Evolutionary conservation across 2,329 filamentous ascomycete genomes (phyloP).

Genomic region (Aspergillus puulaauensis): DNA sequence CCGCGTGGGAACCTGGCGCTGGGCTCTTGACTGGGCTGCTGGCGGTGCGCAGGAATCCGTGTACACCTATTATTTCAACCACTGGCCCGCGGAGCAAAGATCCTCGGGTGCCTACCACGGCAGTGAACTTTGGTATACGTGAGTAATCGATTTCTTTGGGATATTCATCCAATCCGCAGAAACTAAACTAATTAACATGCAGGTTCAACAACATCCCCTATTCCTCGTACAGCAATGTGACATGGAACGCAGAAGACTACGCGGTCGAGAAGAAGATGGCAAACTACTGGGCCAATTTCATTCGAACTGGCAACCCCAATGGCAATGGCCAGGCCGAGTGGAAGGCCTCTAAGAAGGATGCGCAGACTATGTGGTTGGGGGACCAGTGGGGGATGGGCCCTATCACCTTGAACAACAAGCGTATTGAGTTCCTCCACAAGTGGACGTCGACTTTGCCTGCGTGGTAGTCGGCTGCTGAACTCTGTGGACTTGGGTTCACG

Average conservation of each 20-base stretch:
- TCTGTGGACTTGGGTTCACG: no score
- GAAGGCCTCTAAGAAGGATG: neutral
- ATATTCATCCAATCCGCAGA: no score
- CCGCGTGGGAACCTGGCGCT: conserved; percentile 26
- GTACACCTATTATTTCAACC: conserved; percentile 32
- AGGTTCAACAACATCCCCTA: conserved; percentile 31
- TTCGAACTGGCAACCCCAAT: conserved; percentile 31
- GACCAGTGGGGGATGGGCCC: neutral
- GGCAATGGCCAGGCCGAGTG: conserved; percentile 13
- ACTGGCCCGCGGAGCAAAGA: conserved; percentile 25
- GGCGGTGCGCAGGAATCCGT: conserved; percentile 24
- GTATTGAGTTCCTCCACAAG: neutral
- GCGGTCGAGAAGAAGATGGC: conserved; percentile 24
- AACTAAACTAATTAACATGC: no score
- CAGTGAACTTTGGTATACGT: conserved; percentile 30
- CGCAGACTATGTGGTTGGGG: neutral
- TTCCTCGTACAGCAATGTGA: conserved; percentile 21
- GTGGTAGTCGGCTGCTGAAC: neutral
- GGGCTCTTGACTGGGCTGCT: conserved; percentile 24
- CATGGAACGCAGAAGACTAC: conserved; percentile 29
- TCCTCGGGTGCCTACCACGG: conserved; percentile 28
- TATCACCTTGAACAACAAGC: neutral
- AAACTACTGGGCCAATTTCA: conserved; percentile 36
- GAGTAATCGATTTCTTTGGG: no score
- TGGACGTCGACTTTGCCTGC: neutral